Base-by-base conservation (phyloP, 2,329 filamentous ascomycete species). In the Sporothrix protearum region DNA sequence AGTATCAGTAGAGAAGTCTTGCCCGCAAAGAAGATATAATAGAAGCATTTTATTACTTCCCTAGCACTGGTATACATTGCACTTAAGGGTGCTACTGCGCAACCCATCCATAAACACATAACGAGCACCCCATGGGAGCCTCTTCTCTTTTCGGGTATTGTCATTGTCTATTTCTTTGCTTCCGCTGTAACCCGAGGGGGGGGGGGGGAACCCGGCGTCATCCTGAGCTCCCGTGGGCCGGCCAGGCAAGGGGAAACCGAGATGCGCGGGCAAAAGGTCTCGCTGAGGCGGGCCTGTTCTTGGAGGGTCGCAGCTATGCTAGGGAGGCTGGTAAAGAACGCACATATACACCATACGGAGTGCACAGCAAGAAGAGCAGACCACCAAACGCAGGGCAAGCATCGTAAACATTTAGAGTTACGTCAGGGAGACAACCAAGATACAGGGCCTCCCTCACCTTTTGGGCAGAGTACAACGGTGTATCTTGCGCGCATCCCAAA, bases 221-320 rank as follows among this genome's bases (percentile, higher is more conserved):
- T 70, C 69, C 69, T 57, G 69, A n/a, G 45, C 45, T 64, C n/a
- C 57, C 30, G 33, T 42, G 57, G 19, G 42, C 42, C 42, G 19
- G 42, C 42, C 14, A 47, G 42, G n/a, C 45, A 64, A 42, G 30
- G 57, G 39, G 42, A 64, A 28, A 64, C 57, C 57, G 55, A 70
- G 69, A 70, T 70, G 47, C 57, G 22, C 16, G 3, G 7, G 10
- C 22, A 42, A 47, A 30, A 57, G 39, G 64, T 45, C 59, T 39
- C 28, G 16, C 16, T 33, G 64, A 53, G 28, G 22, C 28, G 22
- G n/a, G 36, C 55, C 8, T 10, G n/a, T 28, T 28, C 36, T 63
- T 42, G 64, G 63, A 67, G 64, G 45, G 66, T 42, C 49, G 22
- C 14, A 22, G 14, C 51, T 22, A 36, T 25, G 33, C 47, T 68